Evolutionary conservation across 2,329 filamentous ascomycete species (phyloP).

Genomic region (Cucurbitaria berberidis): DNA sequence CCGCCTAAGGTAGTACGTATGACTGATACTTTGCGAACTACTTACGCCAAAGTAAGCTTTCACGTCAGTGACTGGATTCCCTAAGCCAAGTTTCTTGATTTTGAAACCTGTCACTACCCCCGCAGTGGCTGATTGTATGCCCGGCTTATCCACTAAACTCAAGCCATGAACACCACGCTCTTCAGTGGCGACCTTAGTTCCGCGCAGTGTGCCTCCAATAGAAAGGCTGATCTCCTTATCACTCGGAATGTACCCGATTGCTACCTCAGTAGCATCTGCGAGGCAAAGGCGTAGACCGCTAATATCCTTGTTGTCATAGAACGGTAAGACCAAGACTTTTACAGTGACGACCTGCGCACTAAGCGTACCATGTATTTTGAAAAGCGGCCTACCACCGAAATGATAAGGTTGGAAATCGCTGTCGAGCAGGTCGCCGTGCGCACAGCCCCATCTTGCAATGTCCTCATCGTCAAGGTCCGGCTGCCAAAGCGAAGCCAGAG

Average conservation of each 20-base stretch:
- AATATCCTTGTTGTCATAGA: constrained; percentile 6
- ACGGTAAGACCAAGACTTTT: constrained; percentile 6
- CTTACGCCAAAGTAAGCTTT: constrained; percentile 9
- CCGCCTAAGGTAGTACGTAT: not conserved
- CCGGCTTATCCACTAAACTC: not conserved
- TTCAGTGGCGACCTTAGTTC: constrained; percentile 1
- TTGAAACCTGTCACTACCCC: not conserved
- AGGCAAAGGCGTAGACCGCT: constrained; percentile 9
- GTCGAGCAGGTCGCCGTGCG: constrained; percentile 9
- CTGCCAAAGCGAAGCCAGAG: constrained; percentile 6
- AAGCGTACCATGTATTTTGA: constrained; percentile 3
- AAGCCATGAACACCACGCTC: constrained; percentile 10
- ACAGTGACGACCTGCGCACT: not conserved
- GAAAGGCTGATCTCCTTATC: constrained; percentile 2
- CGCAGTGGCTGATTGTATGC: not conserved
- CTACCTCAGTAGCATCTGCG: not conserved
- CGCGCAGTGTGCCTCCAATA: not conserved
- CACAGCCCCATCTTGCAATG: constrained; percentile 5
- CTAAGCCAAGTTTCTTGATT: not conserved
- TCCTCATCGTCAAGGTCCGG: constrained; percentile 3
- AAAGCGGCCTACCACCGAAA: constrained; percentile 8
- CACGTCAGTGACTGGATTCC: not conserved
- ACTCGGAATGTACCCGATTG: constrained; percentile 7
- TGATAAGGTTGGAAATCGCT: constrained; percentile 6
- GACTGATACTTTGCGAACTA: not conserved